Base-by-base conservation (phyloP, 768 basidiomycete species). In the Suillus luteus region DNA sequence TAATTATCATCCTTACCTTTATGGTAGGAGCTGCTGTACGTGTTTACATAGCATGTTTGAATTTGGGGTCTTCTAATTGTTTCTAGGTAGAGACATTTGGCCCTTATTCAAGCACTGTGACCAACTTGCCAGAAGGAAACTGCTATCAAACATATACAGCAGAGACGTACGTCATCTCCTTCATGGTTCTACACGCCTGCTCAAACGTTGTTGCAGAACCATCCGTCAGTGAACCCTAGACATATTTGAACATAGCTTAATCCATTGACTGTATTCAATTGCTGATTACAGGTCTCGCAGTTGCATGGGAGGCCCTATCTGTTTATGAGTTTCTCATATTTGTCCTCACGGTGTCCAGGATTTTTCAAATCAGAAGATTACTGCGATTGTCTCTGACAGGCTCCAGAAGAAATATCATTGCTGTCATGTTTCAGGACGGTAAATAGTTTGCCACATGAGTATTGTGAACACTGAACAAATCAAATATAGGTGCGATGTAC, bases 341-440 rank as follows among this genome's bases (percentile, higher is more conserved):
- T 17, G 15, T 51, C 24, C 27, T 51, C 27, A 51, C 51, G 8
- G 27, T 31, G 17, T 17, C 27, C 15, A 31, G 17, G 9, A 31
- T 31, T 51, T 31, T 51, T 9, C 10, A 27, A 27, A 51, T 31
- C 27, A 31, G 27, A 19, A 17, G 51, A 51, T 51, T 31, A 5
- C 14, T 51, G 27, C 27, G 27, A 15, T 19, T 51, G 5, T 51
- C 51, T 31, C 27, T 51, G 27, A 31, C 5, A 17, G 31, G 9
- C 27, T 31, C 51, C 15, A 51, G 51, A 51, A 51, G 27, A 17
- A 51, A 51, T 31, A 31, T 51, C 14, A 5, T 51, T 10, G 27
- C 6, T 51, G 51, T 51, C 14, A 51, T 51, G 27, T 51, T 51
- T 51, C 51, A 27, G 51, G 51, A 51, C 15, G 51, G 51, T 51